Evolutionary conservation across 2,329 filamentous ascomycete genomes (phyloP).

Genomic region (Pseudogymnoascus sp.): DNA sequence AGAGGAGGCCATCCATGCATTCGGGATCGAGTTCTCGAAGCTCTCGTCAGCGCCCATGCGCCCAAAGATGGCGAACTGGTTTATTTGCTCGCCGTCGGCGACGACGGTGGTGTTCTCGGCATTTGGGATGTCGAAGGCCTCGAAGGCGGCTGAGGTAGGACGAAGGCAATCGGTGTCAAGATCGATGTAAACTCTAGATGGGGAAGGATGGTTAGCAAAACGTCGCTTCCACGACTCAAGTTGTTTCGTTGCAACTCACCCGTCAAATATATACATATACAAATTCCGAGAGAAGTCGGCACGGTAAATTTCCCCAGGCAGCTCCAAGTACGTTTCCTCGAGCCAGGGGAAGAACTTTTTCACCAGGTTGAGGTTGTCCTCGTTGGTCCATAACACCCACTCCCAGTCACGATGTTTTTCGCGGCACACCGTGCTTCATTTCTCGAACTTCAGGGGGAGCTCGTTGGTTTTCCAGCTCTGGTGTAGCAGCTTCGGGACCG

Average conservation of each 20-base stretch:
- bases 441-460: slow-evolving; percentile 7
- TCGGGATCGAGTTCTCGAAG: slow-evolving; percentile 30
- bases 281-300: slow-evolving; percentile 16
- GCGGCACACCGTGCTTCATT: slow-evolving; percentile 29
- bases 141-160: slow-evolving; percentile 20
- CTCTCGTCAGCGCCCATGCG: slow-evolving; percentile 27
- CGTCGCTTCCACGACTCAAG: neutral
- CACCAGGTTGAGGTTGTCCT: slow-evolving; percentile 31
- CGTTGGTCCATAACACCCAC: slow-evolving; percentile 33
- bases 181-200: slow-evolving; percentile 26
- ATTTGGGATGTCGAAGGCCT: slow-evolving; percentile 20
- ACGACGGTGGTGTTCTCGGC: slow-evolving; percentile 15
- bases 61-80: slow-evolving; percentile 25
- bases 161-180: slow-evolving; percentile 29
- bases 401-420: slow-evolving; percentile 28
- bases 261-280: slow-evolving; percentile 33
- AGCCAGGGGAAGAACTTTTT: slow-evolving; percentile 29
- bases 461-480: neutral
- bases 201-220: neutral
- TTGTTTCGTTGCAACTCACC: slow-evolving; percentile 17
- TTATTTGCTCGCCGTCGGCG: neutral
- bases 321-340: slow-evolving; percentile 14
- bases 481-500: neutral
- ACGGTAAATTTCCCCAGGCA: neutral
- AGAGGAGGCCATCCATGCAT: slow-evolving; percentile 32